These are phyloP conservation scores for Komagataella ulmi DNA, from an alignment of 805 yeast species.

Conservation along the genomic window DNA sequence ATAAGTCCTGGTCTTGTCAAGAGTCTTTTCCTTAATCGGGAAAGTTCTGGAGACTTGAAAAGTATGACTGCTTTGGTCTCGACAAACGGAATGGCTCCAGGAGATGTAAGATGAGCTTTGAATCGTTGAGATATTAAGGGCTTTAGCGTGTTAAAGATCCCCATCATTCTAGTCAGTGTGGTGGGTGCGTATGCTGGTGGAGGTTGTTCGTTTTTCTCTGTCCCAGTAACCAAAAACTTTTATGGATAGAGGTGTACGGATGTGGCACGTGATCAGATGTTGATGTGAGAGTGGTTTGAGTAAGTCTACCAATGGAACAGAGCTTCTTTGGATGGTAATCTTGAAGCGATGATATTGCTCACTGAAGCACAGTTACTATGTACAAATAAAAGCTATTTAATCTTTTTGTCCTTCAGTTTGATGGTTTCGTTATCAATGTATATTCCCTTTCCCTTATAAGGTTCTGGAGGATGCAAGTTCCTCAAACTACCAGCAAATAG, in stretches of 20 bases:
- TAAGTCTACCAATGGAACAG: too few relatives aligned
- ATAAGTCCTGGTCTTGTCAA: conserved; percentile 73
- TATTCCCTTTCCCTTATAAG: conserved; percentile 96
- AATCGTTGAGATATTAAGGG: conserved; percentile 3
- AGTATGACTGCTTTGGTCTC: conserved; percentile 35
- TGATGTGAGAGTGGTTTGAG: too few relatives aligned
- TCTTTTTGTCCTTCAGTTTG: conserved; percentile 82
- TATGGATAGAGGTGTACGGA: neutral
- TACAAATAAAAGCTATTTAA: conserved; percentile 39
- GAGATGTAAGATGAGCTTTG: conserved; percentile 32
- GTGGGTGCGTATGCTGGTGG: neutral
- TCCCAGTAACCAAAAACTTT: neutral
- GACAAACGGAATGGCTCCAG: conserved; percentile 35
- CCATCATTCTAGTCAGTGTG: neutral
- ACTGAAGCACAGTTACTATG: neutral
- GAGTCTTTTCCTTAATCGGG: conserved; percentile 60
- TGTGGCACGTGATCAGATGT: neutral
- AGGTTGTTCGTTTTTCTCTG: neutral
- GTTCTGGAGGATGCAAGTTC: conserved; percentile 89
- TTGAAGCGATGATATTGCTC: neutral
- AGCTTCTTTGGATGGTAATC: neutral
- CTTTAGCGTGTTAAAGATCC: neutral
- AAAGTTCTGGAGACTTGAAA: conserved; percentile 54
- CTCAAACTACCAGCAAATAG: conserved; percentile 83
- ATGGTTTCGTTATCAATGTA: conserved; percentile 87